A percentile compares a stretch with the other conserved stretches of the same genome.
Evolutionary conservation across 176 grass and related monocot genomes (phyloP).

Genomic region (Urochloa ruziziensis): DNA sequence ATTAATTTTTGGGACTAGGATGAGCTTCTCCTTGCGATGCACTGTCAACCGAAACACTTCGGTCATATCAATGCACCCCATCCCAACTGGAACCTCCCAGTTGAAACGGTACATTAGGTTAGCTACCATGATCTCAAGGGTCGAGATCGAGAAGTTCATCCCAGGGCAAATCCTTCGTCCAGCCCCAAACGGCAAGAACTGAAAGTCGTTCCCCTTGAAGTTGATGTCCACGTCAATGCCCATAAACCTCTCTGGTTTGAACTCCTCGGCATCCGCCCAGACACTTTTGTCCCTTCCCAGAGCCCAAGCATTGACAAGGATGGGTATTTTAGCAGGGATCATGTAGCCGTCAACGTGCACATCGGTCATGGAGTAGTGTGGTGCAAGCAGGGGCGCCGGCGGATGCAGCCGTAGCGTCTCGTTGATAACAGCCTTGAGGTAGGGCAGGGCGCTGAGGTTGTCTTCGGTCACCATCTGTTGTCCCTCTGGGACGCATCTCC

Average conservation of each 20-base stretch:
- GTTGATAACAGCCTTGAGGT: too few relatives aligned
- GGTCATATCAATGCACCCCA: constrained; percentile 20
- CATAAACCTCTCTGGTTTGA: constrained; percentile 41
- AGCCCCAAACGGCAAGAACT: constrained; percentile 34
- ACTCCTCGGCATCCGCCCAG: constrained; percentile 24
- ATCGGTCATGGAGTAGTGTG: too few relatives aligned
- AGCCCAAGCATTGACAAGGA: constrained; percentile 34
- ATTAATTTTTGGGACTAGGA: constrained; percentile 12
- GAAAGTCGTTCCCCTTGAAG: constrained; percentile 30
- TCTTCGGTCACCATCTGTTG: too few relatives aligned
- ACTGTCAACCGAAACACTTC: constrained; percentile 20
- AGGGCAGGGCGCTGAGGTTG: too few relatives aligned
- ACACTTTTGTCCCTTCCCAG: constrained; percentile 7
- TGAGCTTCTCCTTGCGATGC: constrained; percentile 16
- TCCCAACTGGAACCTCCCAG: constrained; percentile 32
- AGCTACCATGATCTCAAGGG: constrained; percentile 23
- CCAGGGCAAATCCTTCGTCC: constrained; percentile 43
- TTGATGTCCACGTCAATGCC: neutral
- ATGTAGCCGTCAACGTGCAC: too few relatives aligned
- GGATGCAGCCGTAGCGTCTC: too few relatives aligned
- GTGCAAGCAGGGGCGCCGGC: too few relatives aligned
- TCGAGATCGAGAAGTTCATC: constrained; percentile 22
- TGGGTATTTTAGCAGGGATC: neutral
- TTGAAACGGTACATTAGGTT: constrained; percentile 38
- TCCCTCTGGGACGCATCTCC: too few relatives aligned